Conservation (phyloP, 169 alveolate species). For the Toxoplasma gondii region DNA sequence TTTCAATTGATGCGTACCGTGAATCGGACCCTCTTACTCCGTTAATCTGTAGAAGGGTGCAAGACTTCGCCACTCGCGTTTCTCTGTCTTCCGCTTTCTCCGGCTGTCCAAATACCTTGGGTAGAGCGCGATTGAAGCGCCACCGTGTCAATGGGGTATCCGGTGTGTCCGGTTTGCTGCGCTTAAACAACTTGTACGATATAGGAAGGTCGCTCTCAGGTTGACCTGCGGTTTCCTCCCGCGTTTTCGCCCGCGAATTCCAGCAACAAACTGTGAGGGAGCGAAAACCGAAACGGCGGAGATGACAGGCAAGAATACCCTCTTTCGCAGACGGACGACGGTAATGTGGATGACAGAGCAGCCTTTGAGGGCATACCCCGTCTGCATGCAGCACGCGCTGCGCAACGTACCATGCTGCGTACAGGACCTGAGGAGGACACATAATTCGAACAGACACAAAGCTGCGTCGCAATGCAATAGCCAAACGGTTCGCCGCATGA, state of each 20-base stretch:
- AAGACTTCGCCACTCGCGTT: too few relatives aligned
- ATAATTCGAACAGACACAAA: too few relatives aligned
- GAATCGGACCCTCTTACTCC: too few relatives aligned
- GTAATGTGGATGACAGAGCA: not conserved
- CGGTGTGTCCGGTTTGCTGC: not conserved
- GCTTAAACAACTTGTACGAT: not conserved
- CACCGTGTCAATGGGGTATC: not conserved
- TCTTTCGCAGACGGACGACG: not conserved
- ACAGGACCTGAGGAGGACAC: not conserved
- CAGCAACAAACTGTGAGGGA: not conserved
- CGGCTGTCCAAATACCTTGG: not conserved
- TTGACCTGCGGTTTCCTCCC: not conserved
- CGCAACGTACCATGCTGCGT: not conserved
- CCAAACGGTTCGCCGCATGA: not conserved
- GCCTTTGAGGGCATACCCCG: not conserved
- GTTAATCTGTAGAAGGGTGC: too few relatives aligned
- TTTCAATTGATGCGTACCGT: too few relatives aligned
- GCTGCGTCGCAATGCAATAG: not conserved
- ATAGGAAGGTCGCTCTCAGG: not conserved
- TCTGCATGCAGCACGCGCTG: conserved; percentile 41
- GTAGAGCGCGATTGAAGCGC: not conserved
- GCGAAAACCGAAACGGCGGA: not conserved
- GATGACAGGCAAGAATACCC: not conserved
- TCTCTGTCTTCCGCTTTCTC: too few relatives aligned
- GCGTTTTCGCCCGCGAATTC: not conserved